These are phyloP conservation scores for Neurospora sp. DNA, from an alignment of 2,329 filamentous ascomycete species.

Conservation along the genomic window DNA sequence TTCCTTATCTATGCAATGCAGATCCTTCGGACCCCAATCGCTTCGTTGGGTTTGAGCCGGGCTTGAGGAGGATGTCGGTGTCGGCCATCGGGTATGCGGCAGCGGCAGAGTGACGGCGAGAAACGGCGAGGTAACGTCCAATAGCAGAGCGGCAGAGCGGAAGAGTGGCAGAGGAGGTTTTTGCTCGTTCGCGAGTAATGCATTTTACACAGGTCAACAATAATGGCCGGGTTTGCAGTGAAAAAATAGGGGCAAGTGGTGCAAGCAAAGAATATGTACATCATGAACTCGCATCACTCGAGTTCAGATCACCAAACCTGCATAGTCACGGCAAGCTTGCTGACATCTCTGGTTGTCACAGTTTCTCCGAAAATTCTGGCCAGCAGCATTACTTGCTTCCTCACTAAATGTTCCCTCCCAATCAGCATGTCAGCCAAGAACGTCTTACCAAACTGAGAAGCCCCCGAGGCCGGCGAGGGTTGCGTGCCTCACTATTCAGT, in stretches of 20 bases:
- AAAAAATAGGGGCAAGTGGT: neutral
- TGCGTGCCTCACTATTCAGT: neutral
- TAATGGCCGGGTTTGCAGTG: neutral
- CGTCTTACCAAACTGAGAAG: neutral
- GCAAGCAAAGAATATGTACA: neutral
- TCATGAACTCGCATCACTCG: neutral
- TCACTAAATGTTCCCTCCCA: neutral
- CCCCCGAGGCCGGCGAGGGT: neutral
- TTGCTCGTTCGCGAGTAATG: neutral
- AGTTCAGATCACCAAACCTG: neutral
- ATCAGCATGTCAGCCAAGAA: neutral
- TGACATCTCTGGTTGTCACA: neutral
- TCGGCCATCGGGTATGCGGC: neutral
- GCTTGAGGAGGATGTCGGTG: neutral
- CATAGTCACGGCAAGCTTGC: neutral
- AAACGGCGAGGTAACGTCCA: neutral
- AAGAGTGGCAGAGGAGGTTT: neutral
- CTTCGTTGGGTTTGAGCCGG: neutral
- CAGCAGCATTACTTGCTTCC: neutral
- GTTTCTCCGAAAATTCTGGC: neutral
- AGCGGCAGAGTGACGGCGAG: neutral
- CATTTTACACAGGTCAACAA: neutral
- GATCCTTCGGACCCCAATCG: neutral
- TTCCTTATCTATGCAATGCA: neutral
- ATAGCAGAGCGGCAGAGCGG: neutral